Base-by-base conservation (phyloP, 257 asterid genomes). In the Capsicum chinense region DNA sequence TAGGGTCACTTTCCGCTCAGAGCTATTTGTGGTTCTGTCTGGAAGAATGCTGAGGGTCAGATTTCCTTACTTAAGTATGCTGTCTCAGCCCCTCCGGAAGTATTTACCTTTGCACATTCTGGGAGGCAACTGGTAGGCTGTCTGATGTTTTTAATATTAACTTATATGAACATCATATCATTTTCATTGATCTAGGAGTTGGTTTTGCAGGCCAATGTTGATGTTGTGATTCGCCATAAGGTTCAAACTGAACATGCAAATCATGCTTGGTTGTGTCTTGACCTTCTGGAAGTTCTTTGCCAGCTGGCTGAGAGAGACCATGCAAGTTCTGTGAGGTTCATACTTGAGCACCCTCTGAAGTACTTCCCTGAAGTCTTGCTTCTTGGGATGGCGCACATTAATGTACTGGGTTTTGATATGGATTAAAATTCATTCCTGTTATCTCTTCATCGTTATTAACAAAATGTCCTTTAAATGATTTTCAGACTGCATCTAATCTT, bases 21-120 rank as follows among this genome's bases (percentile, higher is more conserved):
- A 42, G 79, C 79, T 70, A 70, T 95, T 79, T 94, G 98, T 89
- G 97, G 99, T 83, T 97, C 87, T 83, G 85, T 92, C 59, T 93
- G 98, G 98, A 91, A 91, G 86, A 97, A 97, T 91, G 90, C 87
- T 9, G 98, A 95, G 91, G 97, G 98, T 63, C 99, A 95, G 89
- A 90, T 97, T 42, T 97, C 98, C 50, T 95, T 96, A 86, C 90
- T 96, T 42, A 90, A 92, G 86, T 83, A 91, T 85, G 98, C 97
- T 80, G 95, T 93, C 85, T 86, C 93, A 6, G 88, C 82, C 39
- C 95, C 95, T 4, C 95, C 97, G 80, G 98, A 93, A 86, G 85
- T 94, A 42, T 95, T 97, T 88, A 90, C 98, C 26, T 97, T 93
- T 86, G 92, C 93, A 58, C 97, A 93, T 89, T 91, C 98, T 15